Evolutionary conservation across 73 alveolate genomes (phyloP).

Genomic region (Stentor roeselii): DNA sequence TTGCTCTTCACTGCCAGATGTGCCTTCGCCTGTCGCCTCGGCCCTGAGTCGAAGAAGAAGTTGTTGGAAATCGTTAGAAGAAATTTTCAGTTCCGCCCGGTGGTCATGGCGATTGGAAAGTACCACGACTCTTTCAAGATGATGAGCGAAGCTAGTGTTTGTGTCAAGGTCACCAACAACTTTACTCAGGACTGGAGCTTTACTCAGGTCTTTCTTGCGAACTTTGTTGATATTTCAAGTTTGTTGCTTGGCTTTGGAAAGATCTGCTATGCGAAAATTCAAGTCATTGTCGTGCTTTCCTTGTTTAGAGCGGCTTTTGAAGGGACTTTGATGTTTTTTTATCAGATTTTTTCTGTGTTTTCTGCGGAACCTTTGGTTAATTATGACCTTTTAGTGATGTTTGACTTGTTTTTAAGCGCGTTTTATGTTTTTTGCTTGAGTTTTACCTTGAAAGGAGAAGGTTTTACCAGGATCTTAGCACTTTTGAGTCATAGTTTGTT

Average conservation of each 20-base stretch:
- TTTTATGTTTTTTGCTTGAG: background rate
- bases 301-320: background rate
- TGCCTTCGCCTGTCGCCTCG: background rate
- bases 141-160: background rate
- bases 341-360: background rate
- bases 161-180: background rate
- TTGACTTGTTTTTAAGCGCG: background rate
- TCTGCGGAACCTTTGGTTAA: slow-evolving; percentile 14
- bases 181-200: background rate
- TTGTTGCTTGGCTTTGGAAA: no score
- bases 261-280: background rate
- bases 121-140: background rate
- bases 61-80: background rate
- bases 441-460: background rate
- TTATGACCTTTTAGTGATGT: background rate
- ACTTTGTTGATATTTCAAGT: no score
- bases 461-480: background rate
- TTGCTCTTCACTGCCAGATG: slow-evolving; percentile 21
- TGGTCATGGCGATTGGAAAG: background rate
- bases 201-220: slow-evolving; percentile 14
- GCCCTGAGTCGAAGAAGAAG: background rate
- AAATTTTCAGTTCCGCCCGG: background rate
- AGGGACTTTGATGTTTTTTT: background rate
- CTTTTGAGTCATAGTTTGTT: background rate
- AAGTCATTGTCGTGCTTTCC: background rate